Conservation (phyloP, 306 rosid genomes). For the Pachyrhizus erosus region DNA sequence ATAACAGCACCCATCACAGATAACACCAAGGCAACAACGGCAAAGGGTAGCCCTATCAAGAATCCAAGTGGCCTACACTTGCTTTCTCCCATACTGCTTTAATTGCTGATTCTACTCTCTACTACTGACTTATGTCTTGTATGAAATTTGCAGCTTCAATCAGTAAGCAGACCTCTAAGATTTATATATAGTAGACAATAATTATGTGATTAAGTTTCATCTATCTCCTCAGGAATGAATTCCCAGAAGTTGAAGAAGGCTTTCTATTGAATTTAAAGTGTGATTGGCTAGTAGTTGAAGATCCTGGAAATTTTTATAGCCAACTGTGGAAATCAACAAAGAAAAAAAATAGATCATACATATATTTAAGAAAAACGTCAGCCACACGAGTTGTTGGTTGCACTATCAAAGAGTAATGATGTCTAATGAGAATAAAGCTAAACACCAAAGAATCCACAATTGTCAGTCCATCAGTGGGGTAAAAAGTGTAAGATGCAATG, state of each 20-base stretch:
- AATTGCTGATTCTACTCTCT: neutral
- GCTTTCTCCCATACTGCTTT: neutral
- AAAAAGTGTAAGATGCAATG: neutral
- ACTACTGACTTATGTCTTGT: neutral
- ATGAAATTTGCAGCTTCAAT: neutral
- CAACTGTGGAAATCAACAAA: neutral
- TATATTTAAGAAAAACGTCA: neutral
- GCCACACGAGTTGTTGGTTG: neutral
- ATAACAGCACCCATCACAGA: neutral
- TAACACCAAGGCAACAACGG: neutral
- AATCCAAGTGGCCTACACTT: conserved; percentile 5
- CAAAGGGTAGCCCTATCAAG: conserved; percentile 14
- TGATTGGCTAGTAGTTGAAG: neutral
- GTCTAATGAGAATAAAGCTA: neutral
- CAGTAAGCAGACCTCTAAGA: neutral
- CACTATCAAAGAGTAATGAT: neutral
- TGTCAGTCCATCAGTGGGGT: neutral
- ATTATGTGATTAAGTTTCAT: neutral
- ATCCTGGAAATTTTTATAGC: neutral
- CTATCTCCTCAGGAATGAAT: neutral
- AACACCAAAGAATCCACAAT: neutral
- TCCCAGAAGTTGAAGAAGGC: neutral
- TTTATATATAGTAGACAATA: neutral
- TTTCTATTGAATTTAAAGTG: neutral
- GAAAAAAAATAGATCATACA: neutral